Base-by-base conservation (phyloP, 2,329 filamentous ascomycete species). In the Aspergillus japonicus region DNA sequence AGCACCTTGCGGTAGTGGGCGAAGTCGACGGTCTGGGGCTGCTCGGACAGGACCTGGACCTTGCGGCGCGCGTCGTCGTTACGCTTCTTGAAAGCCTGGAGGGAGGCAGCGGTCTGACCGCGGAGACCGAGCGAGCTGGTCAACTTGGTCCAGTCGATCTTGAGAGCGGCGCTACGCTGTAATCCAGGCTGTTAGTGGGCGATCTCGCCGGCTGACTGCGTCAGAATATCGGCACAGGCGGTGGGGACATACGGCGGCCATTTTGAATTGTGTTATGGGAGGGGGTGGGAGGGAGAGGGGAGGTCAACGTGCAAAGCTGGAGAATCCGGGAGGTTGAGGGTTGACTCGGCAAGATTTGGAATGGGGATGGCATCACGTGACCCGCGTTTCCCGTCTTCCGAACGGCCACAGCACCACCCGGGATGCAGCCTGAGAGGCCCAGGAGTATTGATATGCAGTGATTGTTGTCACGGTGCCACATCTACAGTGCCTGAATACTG, bases 131-230 rank as follows among this genome's bases (percentile, higher is more conserved):
- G 92, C 76, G 94, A 96, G 82, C 86, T 87, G 81, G 89, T 89
- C 76, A 99, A 87, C 84, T 96, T 95, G 83, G 87, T 87, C 95
- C 95, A 99, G 89, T 99, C 95, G 86, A 99, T 87, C 88, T 98
- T 99, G 82, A 96, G 87, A 81, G 94, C 93, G 85, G 94, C 93
- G 87, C 92, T 96, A 87, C 92, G 90, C 94, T 98, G 73, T 73
- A 63, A 67, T 62, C 53, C 59, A 31, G 47, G 61, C 48, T 47
- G 68, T 69, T 68, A 71, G 67, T 65, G 64, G 64, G 29, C n/a
- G 39, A 35, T 16, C 61, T 55, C 54, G 11, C 42, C 42, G 12
- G 21, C 23, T 39, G 56, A 39, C 56, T 26, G 51, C 11, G 16
- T 23, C 39, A 33, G 50, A 26, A 19, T 29, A 47, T 33, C 16